These are phyloP conservation scores for Fraxinus sp. DNA, from an alignment of 305 asterid genomes.

Conservation along the genomic window DNA sequence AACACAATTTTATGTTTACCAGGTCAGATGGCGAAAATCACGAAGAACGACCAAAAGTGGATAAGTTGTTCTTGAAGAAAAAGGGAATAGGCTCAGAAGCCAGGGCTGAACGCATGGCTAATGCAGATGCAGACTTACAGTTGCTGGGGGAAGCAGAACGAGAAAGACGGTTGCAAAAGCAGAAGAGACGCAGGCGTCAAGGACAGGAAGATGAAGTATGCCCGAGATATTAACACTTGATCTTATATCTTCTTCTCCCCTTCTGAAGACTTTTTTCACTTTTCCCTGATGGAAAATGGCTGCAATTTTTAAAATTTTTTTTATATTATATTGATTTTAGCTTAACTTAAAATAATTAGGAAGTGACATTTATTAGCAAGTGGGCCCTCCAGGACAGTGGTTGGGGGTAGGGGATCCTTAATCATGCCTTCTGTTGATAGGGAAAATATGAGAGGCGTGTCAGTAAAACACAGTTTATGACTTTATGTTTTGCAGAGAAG, in stretches of 20 bases:
- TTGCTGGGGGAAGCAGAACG: slow-evolving; percentile 83
- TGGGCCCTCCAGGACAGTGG: background rate
- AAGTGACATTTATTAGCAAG: background rate
- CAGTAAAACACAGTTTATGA: background rate
- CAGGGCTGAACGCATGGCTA: slow-evolving; percentile 79
- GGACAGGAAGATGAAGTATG: slow-evolving; percentile 96
- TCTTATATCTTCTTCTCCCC: slow-evolving; percentile 4
- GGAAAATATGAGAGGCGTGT: background rate
- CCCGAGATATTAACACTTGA: slow-evolving; percentile 11
- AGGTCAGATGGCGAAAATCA: slow-evolving; percentile 50
- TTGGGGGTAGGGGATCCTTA: background rate
- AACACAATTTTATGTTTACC: slow-evolving; percentile 24
- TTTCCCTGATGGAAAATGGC: background rate
- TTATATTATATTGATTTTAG: background rate
- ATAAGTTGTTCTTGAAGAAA: slow-evolving; percentile 71
- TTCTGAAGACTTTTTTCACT: background rate
- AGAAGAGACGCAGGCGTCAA: slow-evolving; percentile 83
- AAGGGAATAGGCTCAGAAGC: slow-evolving; percentile 93
- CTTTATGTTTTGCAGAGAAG: background rate
- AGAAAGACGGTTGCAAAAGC: slow-evolving; percentile 73
- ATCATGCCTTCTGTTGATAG: background rate
- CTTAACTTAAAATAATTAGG: background rate
- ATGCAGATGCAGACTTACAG: slow-evolving; percentile 84
- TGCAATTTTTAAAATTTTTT: background rate
- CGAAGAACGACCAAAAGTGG: slow-evolving; percentile 66